Evolutionary conservation across 345 rosid genomes (phyloP).

Genomic region (Clausena lansium): DNA sequence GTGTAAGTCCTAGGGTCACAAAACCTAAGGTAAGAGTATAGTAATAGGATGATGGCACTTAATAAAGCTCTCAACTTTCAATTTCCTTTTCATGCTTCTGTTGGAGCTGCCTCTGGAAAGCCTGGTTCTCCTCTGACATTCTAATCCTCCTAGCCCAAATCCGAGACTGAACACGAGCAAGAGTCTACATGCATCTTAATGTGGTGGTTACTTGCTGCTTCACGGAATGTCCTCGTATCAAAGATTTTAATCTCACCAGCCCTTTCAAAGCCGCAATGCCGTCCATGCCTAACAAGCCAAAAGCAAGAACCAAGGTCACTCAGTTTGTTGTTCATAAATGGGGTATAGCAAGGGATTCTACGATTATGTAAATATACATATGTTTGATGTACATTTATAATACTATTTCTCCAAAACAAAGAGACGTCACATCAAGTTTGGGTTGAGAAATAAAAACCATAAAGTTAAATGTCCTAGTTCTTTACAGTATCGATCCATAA

Average conservation of each 20-base stretch:
- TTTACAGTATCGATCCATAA: background rate
- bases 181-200: constrained; percentile 83
- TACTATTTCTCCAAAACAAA: background rate
- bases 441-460: background rate
- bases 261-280: constrained; percentile 87
- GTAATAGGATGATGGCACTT: constrained; percentile 13
- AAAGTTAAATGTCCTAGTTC: background rate
- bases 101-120: constrained; percentile 58
- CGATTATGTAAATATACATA: background rate
- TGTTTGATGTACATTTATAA: background rate
- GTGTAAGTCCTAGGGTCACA: background rate
- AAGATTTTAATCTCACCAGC: constrained; percentile 72
- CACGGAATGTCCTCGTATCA: constrained; percentile 66
- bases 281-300: constrained; percentile 65
- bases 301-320: constrained; percentile 14
- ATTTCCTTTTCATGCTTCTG: constrained; percentile 50
- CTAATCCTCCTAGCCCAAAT: constrained; percentile 69
- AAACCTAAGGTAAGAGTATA: background rate
- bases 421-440: background rate
- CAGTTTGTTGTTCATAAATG: background rate
- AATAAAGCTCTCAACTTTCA: constrained; percentile 47
- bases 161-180: constrained; percentile 74
- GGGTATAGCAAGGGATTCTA: background rate
- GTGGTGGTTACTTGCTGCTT: constrained; percentile 75
- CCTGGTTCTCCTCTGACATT: constrained; percentile 80